Percentiles rank a stretch among this genome's conserved stretches.
These are phyloP conservation scores for Fraxinus excelsior DNA, from an alignment of 257 asterid species.

Conservation along the genomic window DNA sequence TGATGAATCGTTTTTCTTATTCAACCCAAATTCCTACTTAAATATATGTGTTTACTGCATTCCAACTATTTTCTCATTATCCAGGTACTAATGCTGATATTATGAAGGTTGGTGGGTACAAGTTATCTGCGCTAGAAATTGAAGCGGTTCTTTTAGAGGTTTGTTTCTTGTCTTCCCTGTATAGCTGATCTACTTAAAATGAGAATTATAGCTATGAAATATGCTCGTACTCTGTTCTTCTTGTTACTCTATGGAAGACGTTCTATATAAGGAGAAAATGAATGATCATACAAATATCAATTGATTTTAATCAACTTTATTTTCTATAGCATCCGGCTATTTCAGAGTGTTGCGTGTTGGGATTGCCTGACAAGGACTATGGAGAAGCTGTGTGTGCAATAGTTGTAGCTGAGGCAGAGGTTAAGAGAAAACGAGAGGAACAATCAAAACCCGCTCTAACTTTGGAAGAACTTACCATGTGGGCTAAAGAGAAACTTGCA, in stretches of 20 bases:
- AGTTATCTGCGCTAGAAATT: constrained; percentile 93
- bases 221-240: background rate
- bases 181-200: background rate
- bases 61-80: constrained; percentile 19
- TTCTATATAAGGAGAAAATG: background rate
- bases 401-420: constrained; percentile 66
- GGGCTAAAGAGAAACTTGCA: constrained; percentile 97
- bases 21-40: background rate
- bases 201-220: background rate
- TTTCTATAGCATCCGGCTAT: constrained; percentile 72
- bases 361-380: constrained; percentile 84
- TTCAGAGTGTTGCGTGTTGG: constrained; percentile 91
- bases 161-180: constrained; percentile 26
- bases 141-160: constrained; percentile 97
- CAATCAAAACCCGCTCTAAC: constrained; percentile 75
- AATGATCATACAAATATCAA: background rate
- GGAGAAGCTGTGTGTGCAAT: constrained; percentile 88
- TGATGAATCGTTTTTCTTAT: too few species aligned
- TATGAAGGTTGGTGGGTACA: constrained; percentile 96
- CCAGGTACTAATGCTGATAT: constrained; percentile 97
- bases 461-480: constrained; percentile 66
- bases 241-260: background rate
- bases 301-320: constrained; percentile 20
- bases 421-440: constrained; percentile 54
- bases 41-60: background rate